Base-by-base conservation (phyloP, 805 yeast species). In the Debaryomyces prosopidis region DNA sequence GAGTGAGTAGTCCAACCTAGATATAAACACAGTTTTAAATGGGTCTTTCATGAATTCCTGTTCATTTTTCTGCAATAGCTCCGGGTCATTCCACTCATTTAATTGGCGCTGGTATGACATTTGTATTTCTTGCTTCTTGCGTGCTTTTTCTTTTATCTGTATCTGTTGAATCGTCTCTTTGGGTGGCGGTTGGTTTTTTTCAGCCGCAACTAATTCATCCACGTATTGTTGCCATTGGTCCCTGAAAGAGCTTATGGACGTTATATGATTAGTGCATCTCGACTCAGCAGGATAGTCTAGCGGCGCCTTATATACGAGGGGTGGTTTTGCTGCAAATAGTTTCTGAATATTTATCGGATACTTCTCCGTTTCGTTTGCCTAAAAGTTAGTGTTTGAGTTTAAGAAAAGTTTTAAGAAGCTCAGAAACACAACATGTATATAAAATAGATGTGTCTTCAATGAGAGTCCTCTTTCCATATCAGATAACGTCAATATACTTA, bases 21-120 rank as follows among this genome's bases (percentile, higher is more conserved):
- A 85, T 5, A 92, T 76, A 60, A 94, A 89, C 3, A 92, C 73
- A 0, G 97, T 92, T 47, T 74, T 71, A 57, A 77, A 82, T 1
- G 97, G 96, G 58, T 89, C 95, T 45, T 66, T 60, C 54, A 58
- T 60, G 23, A 58, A 52, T 16, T 51, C 57, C 30, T 49, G 48
- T 48, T 73, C 76, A 17, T 59, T 55, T 26, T 52, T 52, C 17
- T 59, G 45, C 12, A 73, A 54, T 11, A 65, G 53, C 19, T 65
- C 63, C 1, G 62, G 58, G 42, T 63, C 63, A 45, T 65, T 52
- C 71, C 71, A 68, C 41, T 68, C 67, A 16, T 48, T 33, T 26
- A 62, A 39, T 52, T 68, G 73, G 14, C 65, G 55, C 3, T 45
- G 40, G 16, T 51, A 50, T 0, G 60, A 52, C 31, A 49, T 55